Evolutionary conservation across 1,284 basidiomycete genomes (phyloP).

Genomic region (Thecaphora thlaspeos): DNA sequence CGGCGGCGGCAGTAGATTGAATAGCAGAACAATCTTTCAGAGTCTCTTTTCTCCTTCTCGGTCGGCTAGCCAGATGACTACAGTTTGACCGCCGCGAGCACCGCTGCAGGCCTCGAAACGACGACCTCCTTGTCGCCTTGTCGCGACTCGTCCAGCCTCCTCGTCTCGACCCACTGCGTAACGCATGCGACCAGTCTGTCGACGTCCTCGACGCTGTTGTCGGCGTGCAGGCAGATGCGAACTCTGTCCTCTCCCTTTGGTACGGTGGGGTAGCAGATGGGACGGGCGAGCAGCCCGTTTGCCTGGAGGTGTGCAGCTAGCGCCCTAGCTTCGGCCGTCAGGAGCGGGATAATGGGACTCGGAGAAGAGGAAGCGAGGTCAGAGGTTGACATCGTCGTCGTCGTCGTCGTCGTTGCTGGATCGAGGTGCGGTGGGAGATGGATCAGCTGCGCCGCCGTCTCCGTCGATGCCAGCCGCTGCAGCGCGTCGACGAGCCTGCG

Average conservation of each 20-base stretch:
- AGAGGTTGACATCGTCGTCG: background rate
- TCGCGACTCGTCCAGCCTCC: too few species aligned
- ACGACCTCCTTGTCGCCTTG: too few species aligned
- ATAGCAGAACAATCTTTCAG: too few species aligned
- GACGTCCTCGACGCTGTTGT: slow-evolving; percentile 69
- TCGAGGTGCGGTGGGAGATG: slow-evolving; percentile 15
- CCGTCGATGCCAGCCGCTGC: slow-evolving; percentile 5
- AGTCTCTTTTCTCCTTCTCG: too few species aligned
- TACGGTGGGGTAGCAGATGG: slow-evolving; percentile 73
- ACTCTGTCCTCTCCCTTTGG: slow-evolving; percentile 79
- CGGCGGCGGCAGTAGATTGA: too few species aligned
- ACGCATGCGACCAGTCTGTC: slow-evolving; percentile 56
- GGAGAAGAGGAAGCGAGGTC: slow-evolving; percentile 43
- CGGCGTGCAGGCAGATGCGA: slow-evolving; percentile 77
- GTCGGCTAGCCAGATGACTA: too few species aligned
- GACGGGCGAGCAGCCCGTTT: slow-evolving; percentile 70
- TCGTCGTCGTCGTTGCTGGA: background rate
- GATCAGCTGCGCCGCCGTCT: slow-evolving; percentile 3
- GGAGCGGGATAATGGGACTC: slow-evolving; percentile 78
- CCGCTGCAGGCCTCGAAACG: too few species aligned
- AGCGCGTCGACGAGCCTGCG: slow-evolving; percentile 7
- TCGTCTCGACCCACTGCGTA: slow-evolving; percentile 9
- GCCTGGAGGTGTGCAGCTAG: slow-evolving; percentile 69
- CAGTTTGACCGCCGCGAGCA: too few species aligned
- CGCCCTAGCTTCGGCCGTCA: slow-evolving; percentile 72